phyloP scores from a whole-genome alignment of 2,329 filamentous ascomycete species.

The Neoarthrinium moseri region DNA sequence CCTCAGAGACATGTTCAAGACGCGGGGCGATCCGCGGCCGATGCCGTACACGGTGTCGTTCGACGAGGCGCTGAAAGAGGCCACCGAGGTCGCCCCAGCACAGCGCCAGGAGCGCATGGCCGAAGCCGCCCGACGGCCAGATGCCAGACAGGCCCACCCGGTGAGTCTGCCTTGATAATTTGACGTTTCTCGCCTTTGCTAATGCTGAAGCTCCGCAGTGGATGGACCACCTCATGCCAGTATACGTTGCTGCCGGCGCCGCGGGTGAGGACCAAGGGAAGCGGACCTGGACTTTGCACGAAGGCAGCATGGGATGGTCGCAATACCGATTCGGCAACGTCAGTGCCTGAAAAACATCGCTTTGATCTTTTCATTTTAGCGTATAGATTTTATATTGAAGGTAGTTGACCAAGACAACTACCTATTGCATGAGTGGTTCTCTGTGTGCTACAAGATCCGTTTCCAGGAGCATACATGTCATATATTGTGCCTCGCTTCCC shows the following conservation, averaged over 20 bases:
- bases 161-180: constrained; percentile 16
- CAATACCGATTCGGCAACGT: constrained; percentile 46
- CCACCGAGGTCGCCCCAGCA: constrained; percentile 46
- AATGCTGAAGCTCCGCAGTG: background rate
- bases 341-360: background rate
- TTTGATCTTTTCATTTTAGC: too few species aligned
- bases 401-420: too few species aligned
- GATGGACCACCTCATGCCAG: constrained; percentile 49
- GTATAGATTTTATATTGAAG: too few species aligned
- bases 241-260: constrained; percentile 45
- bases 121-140: constrained; percentile 36
- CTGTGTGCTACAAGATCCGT: too few species aligned
- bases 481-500: too few species aligned
- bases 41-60: constrained; percentile 62
- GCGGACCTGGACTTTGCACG: constrained; percentile 45
- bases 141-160: constrained; percentile 47
- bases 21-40: constrained; percentile 41
- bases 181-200: background rate
- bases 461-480: too few species aligned
- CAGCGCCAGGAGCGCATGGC: constrained; percentile 39
- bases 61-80: constrained; percentile 66
- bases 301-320: constrained; percentile 43
- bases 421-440: too few species aligned
- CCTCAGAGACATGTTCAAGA: constrained; percentile 52
- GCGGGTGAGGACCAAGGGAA: constrained; percentile 40